Base-by-base conservation (phyloP, 345 rosid species). In the Corchorus olitorius region DNA sequence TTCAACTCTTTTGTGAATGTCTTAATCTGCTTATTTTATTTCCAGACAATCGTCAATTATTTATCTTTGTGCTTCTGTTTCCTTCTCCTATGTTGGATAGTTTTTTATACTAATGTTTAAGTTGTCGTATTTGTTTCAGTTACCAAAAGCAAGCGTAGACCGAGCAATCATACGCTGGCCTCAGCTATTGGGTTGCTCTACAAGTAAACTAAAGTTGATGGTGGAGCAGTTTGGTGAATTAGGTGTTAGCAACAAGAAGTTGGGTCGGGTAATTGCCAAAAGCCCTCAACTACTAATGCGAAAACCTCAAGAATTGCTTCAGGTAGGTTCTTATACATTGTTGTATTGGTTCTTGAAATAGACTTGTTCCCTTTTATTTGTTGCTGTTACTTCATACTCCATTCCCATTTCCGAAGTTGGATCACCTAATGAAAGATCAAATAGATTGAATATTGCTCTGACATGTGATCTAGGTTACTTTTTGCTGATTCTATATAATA, bases 161-260 rank as follows among this genome's bases (percentile, higher is more conserved):
- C 83, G 71, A 1, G 96, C 93, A 74, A 81, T 95, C 69, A 88
- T 77, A 84, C 81, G 91, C 78, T 93, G 92, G 95, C 99, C 99
- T 81, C 86, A 82, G 70, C 55, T 95, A 49, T 78, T 95, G 74
- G 99, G 97, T 41, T 90, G 98, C 79, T 89, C 96, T 75, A 88
- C 85, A 34, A 79, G 87, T 77, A 90, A 88, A 84, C 77, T 93
- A 76, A 80, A 85, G 83, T 65, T 86, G 76, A 89, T 86, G 89
- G 79, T 91, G 58, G 87, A 88, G 37, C 87, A 86, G 60, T 81
- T 93, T 75, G 87, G 82, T 69, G 85, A 84, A 22, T 71, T 91
- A 52, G 86, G 82, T 76, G 88, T 93, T 70, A 79, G 74, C 81
- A 79, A 87, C 84, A 88, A 81, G 85, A 90, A 76, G 71, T 73